Percentiles rank a stretch among this genome's conserved stretches.
phyloP scores from a whole-genome alignment of 2,329 filamentous ascomycete species.

The Grosmannia penicillata region DNA sequence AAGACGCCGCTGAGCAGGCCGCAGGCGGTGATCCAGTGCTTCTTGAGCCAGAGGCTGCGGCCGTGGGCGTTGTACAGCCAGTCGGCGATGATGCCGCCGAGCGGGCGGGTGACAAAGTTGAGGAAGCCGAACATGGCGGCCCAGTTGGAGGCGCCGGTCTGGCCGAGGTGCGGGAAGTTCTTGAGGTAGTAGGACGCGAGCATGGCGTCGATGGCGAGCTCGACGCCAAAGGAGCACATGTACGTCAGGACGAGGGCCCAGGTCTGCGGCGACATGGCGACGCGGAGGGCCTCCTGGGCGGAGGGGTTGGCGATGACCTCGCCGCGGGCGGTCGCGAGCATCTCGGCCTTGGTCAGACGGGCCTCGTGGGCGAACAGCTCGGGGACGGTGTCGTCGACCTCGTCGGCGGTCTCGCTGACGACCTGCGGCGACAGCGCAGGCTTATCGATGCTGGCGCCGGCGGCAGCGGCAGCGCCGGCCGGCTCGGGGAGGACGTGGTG shows the following conservation, averaged over 20 bases:
- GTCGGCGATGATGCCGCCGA: constrained; percentile 45
- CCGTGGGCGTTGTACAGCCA: constrained; percentile 25
- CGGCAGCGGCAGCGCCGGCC: constrained; percentile 17
- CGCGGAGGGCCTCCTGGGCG: constrained; percentile 26
- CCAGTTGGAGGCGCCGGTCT: constrained; percentile 44
- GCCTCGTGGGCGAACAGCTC: constrained; percentile 24
- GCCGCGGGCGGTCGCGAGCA: constrained; percentile 37
- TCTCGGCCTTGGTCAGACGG: constrained; percentile 31
- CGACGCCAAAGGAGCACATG: constrained; percentile 47
- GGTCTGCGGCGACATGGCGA: constrained; percentile 39
- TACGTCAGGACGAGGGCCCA: constrained; percentile 41
- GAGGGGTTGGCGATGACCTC: constrained; percentile 41
- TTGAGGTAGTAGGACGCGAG: constrained; percentile 43
- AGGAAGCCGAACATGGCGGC: constrained; percentile 63
- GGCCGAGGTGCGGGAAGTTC: constrained; percentile 41
- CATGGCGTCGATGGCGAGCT: constrained; percentile 47
- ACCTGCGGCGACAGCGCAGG: constrained; percentile 13
- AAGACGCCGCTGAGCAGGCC: constrained; percentile 46
- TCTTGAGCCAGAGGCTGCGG: constrained; percentile 27
- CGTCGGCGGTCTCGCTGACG: not conserved
- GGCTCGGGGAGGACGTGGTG: constrained; percentile 21
- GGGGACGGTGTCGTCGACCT: not conserved
- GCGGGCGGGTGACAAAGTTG: constrained; percentile 52
- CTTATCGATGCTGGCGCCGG: constrained; percentile 35
- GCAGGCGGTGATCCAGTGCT: constrained; percentile 45